Evolutionary conservation across 108 stramenopile genomes (phyloP).

Genomic region (Nitzschia sp.): DNA sequence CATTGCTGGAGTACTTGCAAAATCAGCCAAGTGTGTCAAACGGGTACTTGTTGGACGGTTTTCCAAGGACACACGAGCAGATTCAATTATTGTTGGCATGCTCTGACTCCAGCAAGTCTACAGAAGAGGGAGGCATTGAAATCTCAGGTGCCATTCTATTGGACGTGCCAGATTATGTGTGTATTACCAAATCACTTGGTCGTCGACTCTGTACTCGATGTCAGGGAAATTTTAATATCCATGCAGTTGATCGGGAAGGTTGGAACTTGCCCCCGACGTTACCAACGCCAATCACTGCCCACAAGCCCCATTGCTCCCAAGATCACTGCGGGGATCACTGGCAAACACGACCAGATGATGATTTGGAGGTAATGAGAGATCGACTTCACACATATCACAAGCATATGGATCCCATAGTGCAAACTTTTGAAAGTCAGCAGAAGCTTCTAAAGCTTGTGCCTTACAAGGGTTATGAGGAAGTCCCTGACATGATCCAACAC

Average conservation of each 20-base stretch:
- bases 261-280: conserved; percentile 67
- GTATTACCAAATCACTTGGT: conserved; percentile 68
- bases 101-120: conserved; percentile 6
- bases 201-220: conserved; percentile 67
- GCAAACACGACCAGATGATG: conserved; percentile 69
- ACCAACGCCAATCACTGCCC: conserved; percentile 19
- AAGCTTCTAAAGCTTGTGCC: conserved; percentile 53
- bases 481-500: conserved; percentile 27
- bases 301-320: neutral
- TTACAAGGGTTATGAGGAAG: conserved; percentile 61
- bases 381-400: conserved; percentile 59
- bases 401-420: conserved; percentile 60
- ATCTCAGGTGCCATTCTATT: conserved; percentile 54
- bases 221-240: conserved; percentile 53
- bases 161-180: conserved; percentile 73
- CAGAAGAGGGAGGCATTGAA: conserved; percentile 44
- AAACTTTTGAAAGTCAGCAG: conserved; percentile 45
- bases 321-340: conserved; percentile 25
- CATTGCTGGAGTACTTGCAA: conserved; percentile 43
- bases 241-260: conserved; percentile 54
- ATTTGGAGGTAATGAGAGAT: conserved; percentile 42
- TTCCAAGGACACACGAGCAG: conserved; percentile 69
- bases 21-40: neutral
- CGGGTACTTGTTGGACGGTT: conserved; percentile 73
- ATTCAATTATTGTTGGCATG: conserved; percentile 47